Percentiles rank a stretch among this genome's conserved stretches.
phyloP scores from a whole-genome alignment of 805 yeast species.

The Torulaspora franciscae region DNA sequence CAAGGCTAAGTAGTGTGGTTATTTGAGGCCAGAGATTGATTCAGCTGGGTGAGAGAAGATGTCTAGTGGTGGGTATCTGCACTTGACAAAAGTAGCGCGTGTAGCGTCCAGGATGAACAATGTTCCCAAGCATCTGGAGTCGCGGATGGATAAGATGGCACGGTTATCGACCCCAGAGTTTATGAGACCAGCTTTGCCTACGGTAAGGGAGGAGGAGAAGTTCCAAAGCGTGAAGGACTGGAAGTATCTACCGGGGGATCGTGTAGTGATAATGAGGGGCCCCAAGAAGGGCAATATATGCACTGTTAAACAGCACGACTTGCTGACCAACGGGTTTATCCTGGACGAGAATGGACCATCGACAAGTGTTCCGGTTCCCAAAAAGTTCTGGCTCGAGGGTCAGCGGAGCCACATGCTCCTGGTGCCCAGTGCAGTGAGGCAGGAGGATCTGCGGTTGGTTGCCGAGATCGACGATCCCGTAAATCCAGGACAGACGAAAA shows the following conservation, averaged over 20 bases:
- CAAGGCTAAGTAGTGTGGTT: background rate
- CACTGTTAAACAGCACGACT: constrained; percentile 54
- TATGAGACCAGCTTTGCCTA: constrained; percentile 33
- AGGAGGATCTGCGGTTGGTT: constrained; percentile 63
- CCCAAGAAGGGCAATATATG: constrained; percentile 69
- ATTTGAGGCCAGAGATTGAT: background rate
- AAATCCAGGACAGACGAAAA: constrained; percentile 50
- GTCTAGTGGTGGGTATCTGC: constrained; percentile 22
- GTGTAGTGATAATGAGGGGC: constrained; percentile 69
- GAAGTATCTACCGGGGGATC: constrained; percentile 68
- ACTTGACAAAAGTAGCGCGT: constrained; percentile 37
- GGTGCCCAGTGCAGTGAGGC: constrained; percentile 59
- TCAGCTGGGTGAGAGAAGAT: constrained; percentile 6
- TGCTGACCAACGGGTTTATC: constrained; percentile 56
- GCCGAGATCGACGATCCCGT: constrained; percentile 65
- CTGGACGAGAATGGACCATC: constrained; percentile 67
- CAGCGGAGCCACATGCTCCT: constrained; percentile 68
- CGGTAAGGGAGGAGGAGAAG: constrained; percentile 31
- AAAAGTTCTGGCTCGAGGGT: constrained; percentile 63
- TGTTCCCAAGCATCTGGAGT: constrained; percentile 31
- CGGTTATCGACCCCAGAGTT: constrained; percentile 36
- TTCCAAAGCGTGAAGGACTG: constrained; percentile 47
- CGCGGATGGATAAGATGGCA: constrained; percentile 31
- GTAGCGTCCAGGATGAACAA: constrained; percentile 32
- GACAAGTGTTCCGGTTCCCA: constrained; percentile 62